These are phyloP conservation scores for Lactarius vividus DNA, from an alignment of 768 basidiomycete genomes.

Conservation along the genomic window DNA sequence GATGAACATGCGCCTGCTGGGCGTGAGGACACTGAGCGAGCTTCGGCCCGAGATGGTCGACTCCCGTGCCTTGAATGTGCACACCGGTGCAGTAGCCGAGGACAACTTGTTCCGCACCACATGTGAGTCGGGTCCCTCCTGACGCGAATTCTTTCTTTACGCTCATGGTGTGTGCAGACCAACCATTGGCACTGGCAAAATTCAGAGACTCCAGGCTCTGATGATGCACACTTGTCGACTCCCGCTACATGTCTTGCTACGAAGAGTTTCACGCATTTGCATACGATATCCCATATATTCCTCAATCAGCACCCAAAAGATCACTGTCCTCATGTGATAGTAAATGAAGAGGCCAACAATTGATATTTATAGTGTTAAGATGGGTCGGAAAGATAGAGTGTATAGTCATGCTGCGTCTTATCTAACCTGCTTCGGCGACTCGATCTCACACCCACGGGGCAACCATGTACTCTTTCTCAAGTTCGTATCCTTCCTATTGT, in stretches of 20 bases:
- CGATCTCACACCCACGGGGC: too few relatives aligned
- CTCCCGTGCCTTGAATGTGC: background rate
- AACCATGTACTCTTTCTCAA: too few relatives aligned
- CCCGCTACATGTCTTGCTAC: background rate
- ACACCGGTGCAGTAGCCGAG: background rate
- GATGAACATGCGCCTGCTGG: constrained; percentile 94
- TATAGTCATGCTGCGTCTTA: background rate
- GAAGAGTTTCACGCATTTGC: background rate
- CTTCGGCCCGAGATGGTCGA: constrained; percentile 91
- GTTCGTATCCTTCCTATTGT: too few relatives aligned
- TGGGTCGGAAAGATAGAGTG: too few relatives aligned
- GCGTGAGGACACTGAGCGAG: constrained; percentile 76
- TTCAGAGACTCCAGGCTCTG: background rate
- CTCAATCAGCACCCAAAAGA: background rate
- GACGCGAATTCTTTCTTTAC: background rate
- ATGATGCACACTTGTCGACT: background rate
- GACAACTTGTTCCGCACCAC: background rate
- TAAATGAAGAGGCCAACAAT: background rate
- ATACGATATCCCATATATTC: background rate
- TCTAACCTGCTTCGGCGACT: too few relatives aligned
- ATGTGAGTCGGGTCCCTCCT: background rate
- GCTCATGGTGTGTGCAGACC: background rate
- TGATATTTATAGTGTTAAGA: background rate
- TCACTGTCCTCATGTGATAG: background rate
- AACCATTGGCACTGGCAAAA: background rate